A percentile compares a stretch with the other conserved stretches of the same genome.
These are phyloP conservation scores for Puccinia polysora DNA, from an alignment of 1,284 basidiomycete genomes.

Conservation along the genomic window DNA sequence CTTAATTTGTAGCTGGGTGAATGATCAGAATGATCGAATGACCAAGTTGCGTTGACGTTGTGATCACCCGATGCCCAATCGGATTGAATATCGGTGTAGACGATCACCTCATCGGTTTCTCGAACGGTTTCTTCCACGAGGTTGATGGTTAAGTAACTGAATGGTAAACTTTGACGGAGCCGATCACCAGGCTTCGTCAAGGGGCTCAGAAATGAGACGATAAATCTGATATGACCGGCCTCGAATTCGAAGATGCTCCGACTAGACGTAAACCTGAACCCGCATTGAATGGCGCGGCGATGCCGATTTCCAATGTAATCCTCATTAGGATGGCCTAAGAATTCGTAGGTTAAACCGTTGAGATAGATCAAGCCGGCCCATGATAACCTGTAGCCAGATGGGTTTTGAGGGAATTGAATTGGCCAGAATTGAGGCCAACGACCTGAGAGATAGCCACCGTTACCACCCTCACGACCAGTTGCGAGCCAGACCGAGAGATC, in stretches of 20 bases:
- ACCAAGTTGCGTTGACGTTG: conserved; percentile 45
- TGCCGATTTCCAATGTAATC: conserved; percentile 38
- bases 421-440: conserved; percentile 47
- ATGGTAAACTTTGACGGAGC: conserved; percentile 50
- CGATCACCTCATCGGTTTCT: conserved; percentile 50
- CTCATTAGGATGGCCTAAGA: conserved; percentile 45
- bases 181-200: conserved; percentile 50
- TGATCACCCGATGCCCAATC: conserved; percentile 51
- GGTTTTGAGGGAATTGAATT: conserved; percentile 43
- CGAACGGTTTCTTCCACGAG: conserved; percentile 48
- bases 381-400: conserved; percentile 32
- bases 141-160: conserved; percentile 51
- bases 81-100: conserved; percentile 50
- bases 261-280: conserved; percentile 50
- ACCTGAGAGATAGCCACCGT: conserved; percentile 45
- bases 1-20: conserved; percentile 48
- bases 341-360: conserved; percentile 46
- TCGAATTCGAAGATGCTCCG: conserved; percentile 51
- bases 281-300: conserved; percentile 49
- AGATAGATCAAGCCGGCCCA: conserved; percentile 47
- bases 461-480: conserved; percentile 43
- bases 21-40: conserved; percentile 46
- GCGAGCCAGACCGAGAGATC: conserved; percentile 47
- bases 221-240: conserved; percentile 50
- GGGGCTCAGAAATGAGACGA: conserved; percentile 51